These are phyloP conservation scores for Ciborinia camelliae DNA, from an alignment of 2,329 filamentous ascomycete species.

Conservation along the genomic window DNA sequence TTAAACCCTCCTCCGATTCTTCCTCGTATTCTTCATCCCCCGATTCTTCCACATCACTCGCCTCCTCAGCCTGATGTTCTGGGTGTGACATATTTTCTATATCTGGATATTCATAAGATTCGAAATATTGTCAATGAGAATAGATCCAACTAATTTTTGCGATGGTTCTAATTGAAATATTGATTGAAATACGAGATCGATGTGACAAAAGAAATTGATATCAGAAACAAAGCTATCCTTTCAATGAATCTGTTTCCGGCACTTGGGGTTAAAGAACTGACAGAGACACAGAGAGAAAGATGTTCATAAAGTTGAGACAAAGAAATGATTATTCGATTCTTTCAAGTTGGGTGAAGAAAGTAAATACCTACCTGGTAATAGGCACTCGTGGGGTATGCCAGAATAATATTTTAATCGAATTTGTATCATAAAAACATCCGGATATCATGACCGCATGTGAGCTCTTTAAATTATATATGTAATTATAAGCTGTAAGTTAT, in stretches of 20 bases:
- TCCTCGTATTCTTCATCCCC: background rate
- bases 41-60: background rate
- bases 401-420: background rate
- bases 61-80: background rate
- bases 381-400: no score
- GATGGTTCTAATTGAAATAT: no score
- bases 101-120: background rate
- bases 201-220: background rate
- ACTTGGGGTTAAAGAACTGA: background rate
- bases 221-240: background rate
- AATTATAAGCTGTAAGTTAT: no score
- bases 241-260: constrained; percentile 7
- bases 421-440: background rate
- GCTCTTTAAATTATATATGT: no score
- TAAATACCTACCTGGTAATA: no score
- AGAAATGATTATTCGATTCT: background rate
- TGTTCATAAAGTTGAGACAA: background rate
- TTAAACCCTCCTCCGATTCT: no score
- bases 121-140: background rate
- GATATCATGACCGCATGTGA: no score
- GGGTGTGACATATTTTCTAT: background rate
- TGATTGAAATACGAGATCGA: background rate
- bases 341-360: background rate
- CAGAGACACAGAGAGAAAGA: background rate
- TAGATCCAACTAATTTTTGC: no score